Evolutionary conservation across 352 stramenopile genomes (phyloP), one percentile per base, ranked within the genome.

Genomic region (Pythium pyrilobum): DNA sequence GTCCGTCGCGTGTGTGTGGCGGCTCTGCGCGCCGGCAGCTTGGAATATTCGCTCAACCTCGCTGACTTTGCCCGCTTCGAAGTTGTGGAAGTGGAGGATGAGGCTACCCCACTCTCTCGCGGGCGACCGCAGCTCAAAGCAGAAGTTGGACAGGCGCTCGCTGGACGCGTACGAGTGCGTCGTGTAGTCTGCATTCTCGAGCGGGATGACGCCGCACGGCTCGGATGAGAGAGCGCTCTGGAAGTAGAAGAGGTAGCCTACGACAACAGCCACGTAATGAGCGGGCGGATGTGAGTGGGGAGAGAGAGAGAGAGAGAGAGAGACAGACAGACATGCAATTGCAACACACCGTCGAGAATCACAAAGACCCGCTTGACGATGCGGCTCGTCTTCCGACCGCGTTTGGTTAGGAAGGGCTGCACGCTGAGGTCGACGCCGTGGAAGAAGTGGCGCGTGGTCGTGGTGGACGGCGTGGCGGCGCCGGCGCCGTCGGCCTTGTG

Each of bases 161-260:
- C 72, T 81, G 4, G 75, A 77, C 16, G 76, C 74, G 55, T 92
- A 89, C 56, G 80, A 87, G 64, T 92, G 81, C 23, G 76, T 64
- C 28, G 84, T 69, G 52, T 81, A 92, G 59, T 89, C 70, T 10
- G 81, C 62, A 55, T 78, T 74, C 37, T 84, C 67, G 12, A 92
- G 57, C 12, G 78, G 61, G 16, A 92, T 56, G 16, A 92, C 65
- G 1, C 81, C 81, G 49, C 74, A 87, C 4, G 78, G 81, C 43
- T 81, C 70, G 1, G 59, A 66, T 11, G 76, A 63, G 15, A 62
- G 47, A 4, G 72, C 62, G 38, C 71, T 67, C 39, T 84, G 75
- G 40, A 92, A 92, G 78, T 89, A 92, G 64, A 91, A 89, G 31
- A 92, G 52, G 48, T 86, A 88, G 43, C 71, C 77, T 91, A 39